Conservation (phyloP, 805 yeast species). For the Candida incommunis region DNA sequence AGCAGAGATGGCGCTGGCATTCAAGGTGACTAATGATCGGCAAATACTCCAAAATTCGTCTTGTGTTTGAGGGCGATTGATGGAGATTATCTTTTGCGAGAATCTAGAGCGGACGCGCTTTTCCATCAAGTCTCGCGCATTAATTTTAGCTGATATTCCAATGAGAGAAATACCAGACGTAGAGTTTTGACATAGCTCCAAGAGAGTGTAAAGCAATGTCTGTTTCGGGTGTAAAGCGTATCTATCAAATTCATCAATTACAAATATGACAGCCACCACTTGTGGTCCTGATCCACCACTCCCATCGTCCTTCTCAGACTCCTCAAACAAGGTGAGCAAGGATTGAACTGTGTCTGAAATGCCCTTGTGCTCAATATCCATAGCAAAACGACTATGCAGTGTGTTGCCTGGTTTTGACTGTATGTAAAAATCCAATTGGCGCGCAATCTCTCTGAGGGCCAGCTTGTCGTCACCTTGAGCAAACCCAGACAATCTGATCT, state of each 20-base stretch:
- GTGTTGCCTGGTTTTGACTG: constrained; percentile 5
- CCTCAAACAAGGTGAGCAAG: constrained; percentile 4
- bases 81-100: constrained; percentile 57
- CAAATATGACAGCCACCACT: constrained; percentile 48
- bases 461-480: constrained; percentile 59
- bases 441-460: constrained; percentile 77
- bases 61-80: constrained; percentile 35
- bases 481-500: constrained; percentile 52
- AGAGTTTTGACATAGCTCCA: constrained; percentile 69
- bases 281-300: no score
- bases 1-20: neutral
- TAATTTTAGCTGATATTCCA: constrained; percentile 64
- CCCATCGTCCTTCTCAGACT: constrained; percentile 17
- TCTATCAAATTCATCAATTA: constrained; percentile 75
- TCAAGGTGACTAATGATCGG: constrained; percentile 23
- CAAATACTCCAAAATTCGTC: constrained; percentile 40
- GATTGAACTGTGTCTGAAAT: constrained; percentile 10
- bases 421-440: constrained; percentile 49
- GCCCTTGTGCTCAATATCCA: constrained; percentile 17
- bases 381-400: constrained; percentile 10
- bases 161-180: constrained; percentile 65
- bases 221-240: constrained; percentile 65
- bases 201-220: constrained; percentile 71
- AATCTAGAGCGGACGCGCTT: constrained; percentile 85
- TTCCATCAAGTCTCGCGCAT: constrained; percentile 69